These are phyloP conservation scores for Mycena olivaceomarginata DNA, from an alignment of 768 basidiomycete genomes.

Conservation along the genomic window DNA sequence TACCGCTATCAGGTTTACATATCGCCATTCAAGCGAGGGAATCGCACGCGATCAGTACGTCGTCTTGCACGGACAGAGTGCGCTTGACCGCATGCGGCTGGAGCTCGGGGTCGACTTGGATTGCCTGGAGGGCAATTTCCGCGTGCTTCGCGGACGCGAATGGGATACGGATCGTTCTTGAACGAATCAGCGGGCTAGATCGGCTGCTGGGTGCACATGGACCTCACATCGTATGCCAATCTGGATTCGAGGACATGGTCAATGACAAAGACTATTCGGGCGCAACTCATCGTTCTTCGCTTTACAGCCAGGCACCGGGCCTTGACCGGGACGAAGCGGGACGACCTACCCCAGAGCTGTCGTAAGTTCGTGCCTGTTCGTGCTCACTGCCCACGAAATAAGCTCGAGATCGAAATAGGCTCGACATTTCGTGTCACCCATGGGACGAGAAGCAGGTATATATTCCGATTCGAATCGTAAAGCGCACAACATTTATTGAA, in stretches of 20 bases:
- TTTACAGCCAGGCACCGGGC: neutral
- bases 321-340: neutral
- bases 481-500: slow-evolving; percentile 40
- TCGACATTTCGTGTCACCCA: neutral
- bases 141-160: slow-evolving; percentile 87
- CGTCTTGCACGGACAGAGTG: slow-evolving; percentile 78
- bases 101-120: slow-evolving; percentile 92
- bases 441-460: slow-evolving; percentile 19
- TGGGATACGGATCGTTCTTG: slow-evolving; percentile 83
- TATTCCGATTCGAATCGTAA: slow-evolving; percentile 27
- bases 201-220: neutral
- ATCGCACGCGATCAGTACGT: slow-evolving; percentile 86
- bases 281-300: neutral
- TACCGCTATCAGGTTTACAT: slow-evolving; percentile 26
- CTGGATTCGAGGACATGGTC: slow-evolving; percentile 44
- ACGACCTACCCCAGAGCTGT: neutral
- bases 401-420: neutral
- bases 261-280: slow-evolving; percentile 11
- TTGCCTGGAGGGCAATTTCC: slow-evolving; percentile 85
- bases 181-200: slow-evolving; percentile 39
- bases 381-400: neutral
- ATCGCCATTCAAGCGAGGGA: neutral
- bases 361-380: slow-evolving; percentile 17
- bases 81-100: slow-evolving; percentile 89
- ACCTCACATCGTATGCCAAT: slow-evolving; percentile 52